Evolutionary conservation across 2,329 filamentous ascomycete species (phyloP).

Genomic region (Fusarium sp.): DNA sequence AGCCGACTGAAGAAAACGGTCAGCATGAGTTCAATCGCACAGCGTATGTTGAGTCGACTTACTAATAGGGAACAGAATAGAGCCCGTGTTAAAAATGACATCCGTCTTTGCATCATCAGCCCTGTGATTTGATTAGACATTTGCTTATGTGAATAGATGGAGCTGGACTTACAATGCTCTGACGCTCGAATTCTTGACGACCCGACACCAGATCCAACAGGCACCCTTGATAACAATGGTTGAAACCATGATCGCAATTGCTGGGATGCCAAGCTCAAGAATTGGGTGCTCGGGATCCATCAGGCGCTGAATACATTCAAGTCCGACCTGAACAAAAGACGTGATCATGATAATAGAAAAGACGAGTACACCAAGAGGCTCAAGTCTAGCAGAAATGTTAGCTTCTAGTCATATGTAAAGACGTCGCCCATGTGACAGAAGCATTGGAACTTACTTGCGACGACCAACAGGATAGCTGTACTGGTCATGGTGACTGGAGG

Average conservation of each 20-base stretch:
- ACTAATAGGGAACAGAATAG: conserved; percentile 85
- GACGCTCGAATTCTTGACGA: conserved; percentile 88
- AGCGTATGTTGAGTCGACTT: conserved; percentile 44
- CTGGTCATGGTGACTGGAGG: conserved; percentile 73
- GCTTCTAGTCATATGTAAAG: not conserved
- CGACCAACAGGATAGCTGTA: conserved; percentile 84
- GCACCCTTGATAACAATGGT: conserved; percentile 85
- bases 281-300: conserved; percentile 71
- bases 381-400: conserved; percentile 64
- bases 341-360: conserved; percentile 91
- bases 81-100: conserved; percentile 91
- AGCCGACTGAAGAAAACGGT: conserved; percentile 66
- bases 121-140: conserved; percentile 46
- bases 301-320: conserved; percentile 77
- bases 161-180: conserved; percentile 73
- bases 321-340: conserved; percentile 81
- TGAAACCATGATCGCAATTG: conserved; percentile 82
- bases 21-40: conserved; percentile 24
- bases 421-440: not conserved
- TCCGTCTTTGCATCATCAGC: conserved; percentile 73
- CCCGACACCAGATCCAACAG: conserved; percentile 89
- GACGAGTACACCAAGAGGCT: conserved; percentile 83
- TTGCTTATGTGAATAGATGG: not conserved
- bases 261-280: conserved; percentile 78
- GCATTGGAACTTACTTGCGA: conserved; percentile 59